Conservation (phyloP, 2,329 filamentous ascomycete species). For the Chaetomium olivaceum region DNA sequence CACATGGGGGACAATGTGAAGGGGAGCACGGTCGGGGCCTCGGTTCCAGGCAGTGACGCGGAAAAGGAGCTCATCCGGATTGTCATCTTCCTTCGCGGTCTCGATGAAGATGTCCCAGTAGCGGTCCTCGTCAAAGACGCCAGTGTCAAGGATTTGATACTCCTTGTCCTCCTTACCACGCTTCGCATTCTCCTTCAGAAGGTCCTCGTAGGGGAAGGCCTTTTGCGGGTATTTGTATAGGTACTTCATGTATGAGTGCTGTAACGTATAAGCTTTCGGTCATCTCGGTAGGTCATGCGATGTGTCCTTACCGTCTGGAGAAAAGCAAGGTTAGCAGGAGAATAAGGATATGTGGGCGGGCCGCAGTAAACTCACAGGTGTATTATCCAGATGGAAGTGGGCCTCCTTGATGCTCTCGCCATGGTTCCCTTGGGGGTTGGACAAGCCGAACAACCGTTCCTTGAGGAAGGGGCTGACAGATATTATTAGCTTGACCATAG, state of each 20-base stretch:
- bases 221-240: constrained; percentile 96
- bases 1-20: constrained; percentile 91
- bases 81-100: constrained; percentile 89
- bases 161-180: constrained; percentile 76
- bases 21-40: constrained; percentile 82
- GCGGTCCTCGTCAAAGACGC: constrained; percentile 79
- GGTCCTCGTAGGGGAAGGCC: constrained; percentile 87
- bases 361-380: constrained; percentile 56
- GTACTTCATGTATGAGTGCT: constrained; percentile 99
- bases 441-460: constrained; percentile 90
- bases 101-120: constrained; percentile 99
- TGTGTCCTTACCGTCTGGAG: constrained; percentile 47
- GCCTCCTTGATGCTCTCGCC: constrained; percentile 96
- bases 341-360: not conserved
- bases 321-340: constrained; percentile 34
- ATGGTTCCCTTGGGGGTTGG: constrained; percentile 95
- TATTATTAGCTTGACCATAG: constrained; percentile 42
- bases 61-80: constrained; percentile 89
- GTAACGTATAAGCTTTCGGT: constrained; percentile 30
- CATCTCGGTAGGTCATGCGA: not conserved
- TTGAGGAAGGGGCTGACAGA: constrained; percentile 78
- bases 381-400: constrained; percentile 96
- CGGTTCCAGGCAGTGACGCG: constrained; percentile 96
- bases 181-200: constrained; percentile 79
- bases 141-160: constrained; percentile 90